Conservation (phyloP, 2,329 filamentous ascomycete genomes). For the Leptoxyphium fumago region DNA sequence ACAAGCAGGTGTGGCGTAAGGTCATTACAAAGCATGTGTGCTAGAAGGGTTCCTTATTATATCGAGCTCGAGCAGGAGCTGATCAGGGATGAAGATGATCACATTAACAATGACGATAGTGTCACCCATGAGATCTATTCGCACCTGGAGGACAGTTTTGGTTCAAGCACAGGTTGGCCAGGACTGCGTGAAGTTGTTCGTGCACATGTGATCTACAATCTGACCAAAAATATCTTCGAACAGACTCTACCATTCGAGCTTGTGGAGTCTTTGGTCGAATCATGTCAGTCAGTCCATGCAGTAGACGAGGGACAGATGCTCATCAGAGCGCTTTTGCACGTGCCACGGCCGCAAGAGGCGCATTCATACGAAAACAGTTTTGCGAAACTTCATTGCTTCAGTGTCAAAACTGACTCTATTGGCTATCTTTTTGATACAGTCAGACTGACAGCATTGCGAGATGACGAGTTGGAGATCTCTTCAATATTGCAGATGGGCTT, state of each 20-base stretch:
- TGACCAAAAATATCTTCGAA: neutral
- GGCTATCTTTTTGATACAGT: too few species aligned
- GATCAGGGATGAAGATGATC: neutral
- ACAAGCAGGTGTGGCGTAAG: neutral
- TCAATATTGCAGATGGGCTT: neutral
- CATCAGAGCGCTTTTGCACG: neutral
- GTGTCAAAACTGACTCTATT: too few species aligned
- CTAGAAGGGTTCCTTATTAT: neutral
- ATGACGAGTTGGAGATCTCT: too few species aligned
- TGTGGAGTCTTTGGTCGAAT: neutral
- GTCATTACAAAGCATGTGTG: neutral
- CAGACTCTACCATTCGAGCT: neutral
- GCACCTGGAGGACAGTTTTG: neutral
- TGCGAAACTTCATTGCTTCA: too few species aligned
- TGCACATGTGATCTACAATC: neutral
- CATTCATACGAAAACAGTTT: too few species aligned
- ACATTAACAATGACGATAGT: neutral
- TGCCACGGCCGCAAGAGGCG: too few species aligned
- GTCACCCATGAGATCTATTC: neutral
- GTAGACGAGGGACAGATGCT: neutral
- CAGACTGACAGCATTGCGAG: too few species aligned
- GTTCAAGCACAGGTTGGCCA: neutral
- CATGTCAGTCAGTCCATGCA: neutral
- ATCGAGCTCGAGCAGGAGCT: neutral
- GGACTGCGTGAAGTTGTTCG: neutral